Percentiles rank a stretch among this genome's conserved stretches.
Evolutionary conservation across 352 stramenopile species (phyloP).

Genomic region (Phytophthora agathidicida): DNA sequence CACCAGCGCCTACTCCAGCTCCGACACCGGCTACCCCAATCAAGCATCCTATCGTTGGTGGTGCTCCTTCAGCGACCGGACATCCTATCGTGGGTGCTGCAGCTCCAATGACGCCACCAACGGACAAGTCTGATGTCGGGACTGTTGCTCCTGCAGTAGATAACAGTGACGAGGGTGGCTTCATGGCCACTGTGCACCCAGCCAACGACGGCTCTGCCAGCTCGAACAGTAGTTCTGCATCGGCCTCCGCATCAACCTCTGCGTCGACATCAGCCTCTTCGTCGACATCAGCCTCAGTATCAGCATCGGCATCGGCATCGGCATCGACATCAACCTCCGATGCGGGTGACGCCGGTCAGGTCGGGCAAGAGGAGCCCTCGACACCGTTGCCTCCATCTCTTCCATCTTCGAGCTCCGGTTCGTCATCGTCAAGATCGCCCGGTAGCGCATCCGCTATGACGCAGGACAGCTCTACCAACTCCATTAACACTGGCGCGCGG

Average conservation of each 20-base stretch:
- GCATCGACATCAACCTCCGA: no score
- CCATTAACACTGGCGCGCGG: conserved; percentile 7
- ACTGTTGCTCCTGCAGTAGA: conserved; percentile 16
- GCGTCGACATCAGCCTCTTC: no score
- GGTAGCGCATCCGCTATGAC: conserved; percentile 9
- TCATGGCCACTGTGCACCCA: conserved; percentile 15
- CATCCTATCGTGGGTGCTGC: conserved; percentile 11
- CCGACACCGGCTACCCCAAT: conserved; percentile 4
- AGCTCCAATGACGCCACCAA: background rate
- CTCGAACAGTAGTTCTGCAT: conserved; percentile 5
- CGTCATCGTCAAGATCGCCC: conserved; percentile 1
- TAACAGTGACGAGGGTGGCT: conserved; percentile 2
- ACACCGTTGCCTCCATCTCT: conserved; percentile 1
- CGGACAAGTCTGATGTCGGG: background rate
- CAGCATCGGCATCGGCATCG: no score
- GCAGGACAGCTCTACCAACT: conserved; percentile 19
- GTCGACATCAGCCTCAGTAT: no score
- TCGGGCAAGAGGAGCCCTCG: conserved; percentile 17
- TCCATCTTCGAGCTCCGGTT: conserved; percentile 16
- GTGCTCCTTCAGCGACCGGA: no score
- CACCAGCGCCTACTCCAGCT: no score
- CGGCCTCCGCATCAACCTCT: background rate
- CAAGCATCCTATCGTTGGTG: no score
- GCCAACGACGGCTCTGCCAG: conserved; percentile 16
- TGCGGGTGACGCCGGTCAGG: conserved; percentile 9